These are phyloP conservation scores for Verbena officinalis DNA, from an alignment of 257 asterid species.

Conservation along the genomic window DNA sequence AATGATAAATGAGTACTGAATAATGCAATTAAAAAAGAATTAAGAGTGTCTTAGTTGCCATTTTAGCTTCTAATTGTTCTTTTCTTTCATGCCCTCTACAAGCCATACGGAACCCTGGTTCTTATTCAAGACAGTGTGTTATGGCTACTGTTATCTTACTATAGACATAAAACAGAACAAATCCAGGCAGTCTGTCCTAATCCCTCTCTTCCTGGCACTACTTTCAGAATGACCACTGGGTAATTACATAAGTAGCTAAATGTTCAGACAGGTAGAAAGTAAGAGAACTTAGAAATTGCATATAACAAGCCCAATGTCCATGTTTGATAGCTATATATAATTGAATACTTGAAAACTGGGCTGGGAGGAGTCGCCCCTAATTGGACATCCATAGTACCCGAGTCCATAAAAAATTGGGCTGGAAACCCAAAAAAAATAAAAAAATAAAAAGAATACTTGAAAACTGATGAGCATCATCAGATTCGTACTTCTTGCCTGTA, in stretches of 20 bases:
- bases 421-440: too few species aligned
- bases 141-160: too few species aligned
- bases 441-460: not conserved
- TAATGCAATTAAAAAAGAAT: too few species aligned
- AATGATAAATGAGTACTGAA: too few species aligned
- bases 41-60: not conserved
- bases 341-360: too few species aligned
- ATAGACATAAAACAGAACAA: not conserved
- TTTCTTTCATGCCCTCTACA: not conserved
- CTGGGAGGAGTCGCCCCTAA: too few species aligned
- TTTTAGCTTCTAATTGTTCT: not conserved
- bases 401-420: too few species aligned
- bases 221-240: not conserved
- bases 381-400: too few species aligned
- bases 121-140: too few species aligned
- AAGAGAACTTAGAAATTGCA: not conserved
- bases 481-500: constrained; percentile 12
- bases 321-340: not conserved
- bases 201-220: not conserved
- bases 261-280: too few species aligned
- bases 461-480: constrained; percentile 9
- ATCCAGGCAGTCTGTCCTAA: not conserved
- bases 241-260: too few species aligned
- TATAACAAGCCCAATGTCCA: not conserved
- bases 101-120: too few species aligned